Base-by-base conservation (phyloP, 805 yeast genomes). In the Ogataea populi-albae region DNA sequence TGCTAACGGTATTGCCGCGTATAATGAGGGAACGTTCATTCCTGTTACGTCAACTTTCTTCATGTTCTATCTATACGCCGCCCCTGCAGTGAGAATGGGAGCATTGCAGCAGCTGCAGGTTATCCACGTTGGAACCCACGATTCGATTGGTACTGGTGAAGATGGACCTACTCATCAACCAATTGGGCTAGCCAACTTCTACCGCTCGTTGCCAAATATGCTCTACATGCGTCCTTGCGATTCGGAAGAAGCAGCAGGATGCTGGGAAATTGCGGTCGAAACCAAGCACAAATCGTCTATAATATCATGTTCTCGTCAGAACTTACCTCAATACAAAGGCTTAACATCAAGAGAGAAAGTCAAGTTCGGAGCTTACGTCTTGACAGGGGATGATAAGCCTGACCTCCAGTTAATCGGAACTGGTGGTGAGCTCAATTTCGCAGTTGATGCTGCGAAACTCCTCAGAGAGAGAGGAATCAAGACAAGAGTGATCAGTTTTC, bases 151-250 rank as follows among this genome's bases (percentile, higher is more conserved):
- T 66, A 72, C 84, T 54, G 94, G 95, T 69, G 94, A 85, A 72
- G 94, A 85, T 64, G 94, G 94, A 58, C 94, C 94, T 64, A 85
- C 94, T 57, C 95, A 85, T 68, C 93, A 85, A 69, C 95, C 95
- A 64, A 81, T 85, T 51, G 95, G 93, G 38, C 70, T 84, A 61
- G 87, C 91, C 35, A 88, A 81, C 60, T 78, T 83, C 64, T 65
- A 51, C 57, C 79, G 94, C 72, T 86, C 93, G 45, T 62, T 73
- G 54, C 95, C 95, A 63, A 85, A 85, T 71, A 55, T 80, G 49
- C 71, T 77, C 51, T 93, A 83, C 44, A 81, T 91, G 87, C 81
- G 95, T 76, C 94, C 95, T 47, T 89, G 88, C 53, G 95, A 85
- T 63, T 88, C 91, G 70, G 82, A 84, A 62, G 95, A 85, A 66